A percentile compares a stretch with the other conserved stretches of the same genome.
Evolutionary conservation across 2,329 filamentous ascomycete genomes (phyloP).

Genomic region (Xylaria polymorpha): DNA sequence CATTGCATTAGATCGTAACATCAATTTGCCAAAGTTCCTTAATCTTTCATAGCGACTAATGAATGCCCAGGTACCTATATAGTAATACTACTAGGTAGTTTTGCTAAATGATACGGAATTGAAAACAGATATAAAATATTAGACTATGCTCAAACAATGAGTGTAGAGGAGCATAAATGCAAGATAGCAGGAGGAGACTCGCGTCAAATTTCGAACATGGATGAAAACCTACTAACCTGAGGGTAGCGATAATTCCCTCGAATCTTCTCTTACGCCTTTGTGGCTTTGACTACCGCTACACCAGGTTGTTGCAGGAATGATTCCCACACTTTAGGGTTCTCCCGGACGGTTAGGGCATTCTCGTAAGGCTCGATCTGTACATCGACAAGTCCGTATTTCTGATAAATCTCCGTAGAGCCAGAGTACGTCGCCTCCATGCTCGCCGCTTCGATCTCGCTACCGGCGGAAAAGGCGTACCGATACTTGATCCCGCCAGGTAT

Average conservation of each 20-base stretch:
- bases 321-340: constrained; percentile 43
- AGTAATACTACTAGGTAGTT: no score
- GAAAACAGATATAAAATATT: no score
- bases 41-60: no score
- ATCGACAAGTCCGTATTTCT: constrained; percentile 42
- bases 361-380: constrained; percentile 41
- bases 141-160: no score
- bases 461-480: constrained; percentile 33
- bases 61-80: no score
- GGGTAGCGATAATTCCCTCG: no score
- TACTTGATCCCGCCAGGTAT: constrained; percentile 41
- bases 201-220: neutral
- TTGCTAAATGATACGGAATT: no score
- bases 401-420: constrained; percentile 42
- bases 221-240: neutral
- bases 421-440: constrained; percentile 42
- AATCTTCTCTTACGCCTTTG: constrained; percentile 30
- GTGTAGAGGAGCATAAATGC: no score
- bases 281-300: constrained; percentile 40
- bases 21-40: no score
- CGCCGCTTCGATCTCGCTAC: constrained; percentile 39
- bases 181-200: no score
- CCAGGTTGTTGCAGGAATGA: constrained; percentile 42
- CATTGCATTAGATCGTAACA: no score
- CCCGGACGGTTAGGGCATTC: constrained; percentile 40